These are phyloP conservation scores for Mortierella sp. DNA, from an alignment of 371 early-diverging fungal genomes.

Conservation along the genomic window DNA sequence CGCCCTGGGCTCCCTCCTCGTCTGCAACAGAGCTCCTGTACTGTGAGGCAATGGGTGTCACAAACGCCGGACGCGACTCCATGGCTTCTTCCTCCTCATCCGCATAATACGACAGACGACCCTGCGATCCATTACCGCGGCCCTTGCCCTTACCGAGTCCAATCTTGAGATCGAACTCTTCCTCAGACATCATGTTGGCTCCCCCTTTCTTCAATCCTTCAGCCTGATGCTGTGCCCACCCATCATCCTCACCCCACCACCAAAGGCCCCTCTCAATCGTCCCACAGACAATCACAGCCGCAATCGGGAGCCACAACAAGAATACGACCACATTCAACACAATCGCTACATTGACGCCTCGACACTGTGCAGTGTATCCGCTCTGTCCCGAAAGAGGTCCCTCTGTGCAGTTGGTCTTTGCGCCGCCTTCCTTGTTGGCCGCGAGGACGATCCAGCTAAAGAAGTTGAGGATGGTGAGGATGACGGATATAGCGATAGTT, in stretches of 20 bases:
- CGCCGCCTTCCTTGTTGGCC: constrained; percentile 34
- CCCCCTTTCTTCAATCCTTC: background rate
- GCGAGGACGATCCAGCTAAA: constrained; percentile 56
- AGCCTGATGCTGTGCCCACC: constrained; percentile 23
- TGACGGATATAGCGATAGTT: constrained; percentile 38
- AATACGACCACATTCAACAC: constrained; percentile 42
- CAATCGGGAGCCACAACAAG: constrained; percentile 52
- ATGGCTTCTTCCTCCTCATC: constrained; percentile 18
- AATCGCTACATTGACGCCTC: constrained; percentile 47
- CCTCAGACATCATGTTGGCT: constrained; percentile 29
- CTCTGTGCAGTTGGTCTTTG: constrained; percentile 38
- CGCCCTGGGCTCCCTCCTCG: constrained; percentile 19
- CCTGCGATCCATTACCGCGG: constrained; percentile 11
- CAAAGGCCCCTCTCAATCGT: constrained; percentile 42
- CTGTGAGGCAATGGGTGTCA: constrained; percentile 53
- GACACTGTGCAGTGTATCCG: constrained; percentile 44
- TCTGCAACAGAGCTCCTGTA: constrained; percentile 4
- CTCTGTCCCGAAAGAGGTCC: constrained; percentile 1
- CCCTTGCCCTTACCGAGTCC: constrained; percentile 9
- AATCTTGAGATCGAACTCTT: constrained; percentile 46
- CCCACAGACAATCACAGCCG: constrained; percentile 49
- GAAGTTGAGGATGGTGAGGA: constrained; percentile 49
- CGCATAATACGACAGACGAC: constrained; percentile 14
- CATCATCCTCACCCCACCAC: constrained; percentile 45
- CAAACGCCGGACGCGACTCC: constrained; percentile 31